A percentile compares a stretch with the other conserved stretches of the same genome.
Evolutionary conservation across 73 alveolate genomes (phyloP).

Genomic region (Paraurostyla sp.): DNA sequence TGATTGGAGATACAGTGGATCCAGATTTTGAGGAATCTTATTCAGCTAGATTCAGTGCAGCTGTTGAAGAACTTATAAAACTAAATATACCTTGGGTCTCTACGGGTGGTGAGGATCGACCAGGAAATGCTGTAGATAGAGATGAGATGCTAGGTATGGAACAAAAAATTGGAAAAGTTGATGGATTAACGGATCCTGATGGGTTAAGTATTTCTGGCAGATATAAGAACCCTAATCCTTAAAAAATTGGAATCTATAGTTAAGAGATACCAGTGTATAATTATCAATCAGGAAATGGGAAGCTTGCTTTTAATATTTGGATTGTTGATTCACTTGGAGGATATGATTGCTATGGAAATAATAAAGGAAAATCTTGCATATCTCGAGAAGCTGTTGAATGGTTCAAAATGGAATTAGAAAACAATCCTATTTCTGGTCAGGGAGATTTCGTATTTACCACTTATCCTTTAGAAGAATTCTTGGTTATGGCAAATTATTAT

Average conservation of each 20-base stretch:
- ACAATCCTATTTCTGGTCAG: background rate
- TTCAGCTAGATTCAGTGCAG: background rate
- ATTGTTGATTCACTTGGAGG: conserved; percentile 35
- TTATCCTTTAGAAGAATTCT: conserved; percentile 29
- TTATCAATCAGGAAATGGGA: background rate
- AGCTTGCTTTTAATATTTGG: conserved; percentile 21
- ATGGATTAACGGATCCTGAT: no score
- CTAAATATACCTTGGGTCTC: conserved; percentile 55
- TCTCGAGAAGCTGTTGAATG: conserved; percentile 40
- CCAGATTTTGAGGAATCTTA: conserved; percentile 39
- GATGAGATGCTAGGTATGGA: background rate
- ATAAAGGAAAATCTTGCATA: conserved; percentile 11
- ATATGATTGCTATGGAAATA: conserved; percentile 44
- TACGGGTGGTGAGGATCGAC: conserved; percentile 43
- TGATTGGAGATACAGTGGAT: conserved; percentile 54
- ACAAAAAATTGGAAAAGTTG: background rate
- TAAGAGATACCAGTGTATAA: conserved; percentile 29
- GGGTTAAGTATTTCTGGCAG: conserved; percentile 2
- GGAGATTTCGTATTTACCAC: conserved; percentile 29
- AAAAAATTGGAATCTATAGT: conserved; percentile 25
- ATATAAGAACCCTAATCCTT: background rate
- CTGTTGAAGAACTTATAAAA: background rate
- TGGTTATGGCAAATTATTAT: conserved; percentile 27
- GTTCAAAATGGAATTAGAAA: background rate
- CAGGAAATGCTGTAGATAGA: conserved; percentile 17